Conservation (phyloP, 495 filamentous ascomycete species). For the Penicillium longicatenatum region DNA sequence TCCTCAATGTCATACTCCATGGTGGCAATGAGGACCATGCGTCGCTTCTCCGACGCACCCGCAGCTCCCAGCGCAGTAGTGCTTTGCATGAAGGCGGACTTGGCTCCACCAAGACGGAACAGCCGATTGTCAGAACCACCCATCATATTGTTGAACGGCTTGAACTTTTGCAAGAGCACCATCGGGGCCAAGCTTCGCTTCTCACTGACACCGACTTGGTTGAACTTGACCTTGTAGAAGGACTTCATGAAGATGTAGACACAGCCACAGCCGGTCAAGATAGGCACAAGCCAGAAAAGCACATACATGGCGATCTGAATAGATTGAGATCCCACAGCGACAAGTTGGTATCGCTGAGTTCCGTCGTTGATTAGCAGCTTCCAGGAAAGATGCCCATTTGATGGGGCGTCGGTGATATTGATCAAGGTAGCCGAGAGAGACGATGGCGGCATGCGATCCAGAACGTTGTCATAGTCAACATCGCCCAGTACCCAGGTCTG, state of each 20-base stretch:
- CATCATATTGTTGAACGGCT: slow-evolving; percentile 13
- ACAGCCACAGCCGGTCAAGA: slow-evolving; percentile 49
- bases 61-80: slow-evolving; percentile 44
- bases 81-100: slow-evolving; percentile 47
- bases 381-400: slow-evolving; percentile 56
- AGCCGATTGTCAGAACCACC: slow-evolving; percentile 3
- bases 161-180: slow-evolving; percentile 37
- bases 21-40: slow-evolving; percentile 66
- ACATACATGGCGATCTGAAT: slow-evolving; percentile 59
- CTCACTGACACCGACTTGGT: slow-evolving; percentile 60
- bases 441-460: slow-evolving; percentile 65
- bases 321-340: slow-evolving; percentile 53
- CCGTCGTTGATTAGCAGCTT: slow-evolving; percentile 58
- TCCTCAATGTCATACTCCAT: slow-evolving; percentile 78
- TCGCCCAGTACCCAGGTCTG: slow-evolving; percentile 59
- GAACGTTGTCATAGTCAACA: slow-evolving; percentile 57
- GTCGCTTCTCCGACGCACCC: slow-evolving; percentile 36
- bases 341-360: slow-evolving; percentile 47
- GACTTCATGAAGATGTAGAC: slow-evolving; percentile 64
- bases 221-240: slow-evolving; percentile 77
- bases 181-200: slow-evolving; percentile 45
- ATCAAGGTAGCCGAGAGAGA: slow-evolving; percentile 55
- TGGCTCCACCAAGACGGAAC: slow-evolving; percentile 35
- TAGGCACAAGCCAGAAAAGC: slow-evolving; percentile 57
- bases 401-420: slow-evolving; percentile 61